Percentiles rank a stretch among this genome's conserved stretches.
Evolutionary conservation across 805 yeast species (phyloP).

Genomic region (Zygosaccharomyces siamensis): DNA sequence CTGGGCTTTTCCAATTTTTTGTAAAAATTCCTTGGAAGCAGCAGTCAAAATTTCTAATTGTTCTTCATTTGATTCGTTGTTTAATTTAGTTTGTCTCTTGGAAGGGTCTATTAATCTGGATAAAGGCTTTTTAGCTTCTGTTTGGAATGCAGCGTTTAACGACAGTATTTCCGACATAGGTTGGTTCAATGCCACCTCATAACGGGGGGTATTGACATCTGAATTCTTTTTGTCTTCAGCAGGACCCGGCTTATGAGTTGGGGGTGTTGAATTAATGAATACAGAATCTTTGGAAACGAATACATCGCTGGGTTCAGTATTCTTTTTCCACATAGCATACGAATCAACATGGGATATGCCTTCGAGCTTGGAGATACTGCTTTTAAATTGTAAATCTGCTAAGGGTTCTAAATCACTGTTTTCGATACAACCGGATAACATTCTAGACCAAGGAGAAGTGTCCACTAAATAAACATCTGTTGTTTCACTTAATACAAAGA

Average conservation of each 20-base stretch:
- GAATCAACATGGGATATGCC: slow-evolving; percentile 1
- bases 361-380: slow-evolving; percentile 8
- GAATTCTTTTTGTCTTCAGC: background rate
- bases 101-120: slow-evolving; percentile 18
- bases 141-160: slow-evolving; percentile 16
- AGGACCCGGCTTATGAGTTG: background rate
- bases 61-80: slow-evolving; percentile 24
- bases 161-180: slow-evolving; percentile 24
- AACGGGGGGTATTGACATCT: background rate
- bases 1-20: slow-evolving; percentile 25
- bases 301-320: background rate
- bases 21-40: slow-evolving; percentile 21
- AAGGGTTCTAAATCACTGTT: slow-evolving; percentile 18
- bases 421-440: slow-evolving; percentile 16
- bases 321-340: slow-evolving; percentile 3
- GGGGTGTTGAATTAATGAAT: background rate
- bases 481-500: slow-evolving; percentile 5
- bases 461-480: slow-evolving; percentile 7
- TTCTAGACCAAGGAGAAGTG: slow-evolving; percentile 21
- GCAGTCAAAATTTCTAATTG: slow-evolving; percentile 27
- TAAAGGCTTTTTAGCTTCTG: slow-evolving; percentile 15
- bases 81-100: slow-evolving; percentile 21
- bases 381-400: slow-evolving; percentile 13
- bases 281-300: slow-evolving; percentile 6
- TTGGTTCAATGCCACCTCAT: slow-evolving; percentile 14